A percentile compares a stretch with the other conserved stretches of the same genome.
These are phyloP conservation scores for Geranium incanum DNA, from an alignment of 441 rosid species.

Conservation along the genomic window DNA sequence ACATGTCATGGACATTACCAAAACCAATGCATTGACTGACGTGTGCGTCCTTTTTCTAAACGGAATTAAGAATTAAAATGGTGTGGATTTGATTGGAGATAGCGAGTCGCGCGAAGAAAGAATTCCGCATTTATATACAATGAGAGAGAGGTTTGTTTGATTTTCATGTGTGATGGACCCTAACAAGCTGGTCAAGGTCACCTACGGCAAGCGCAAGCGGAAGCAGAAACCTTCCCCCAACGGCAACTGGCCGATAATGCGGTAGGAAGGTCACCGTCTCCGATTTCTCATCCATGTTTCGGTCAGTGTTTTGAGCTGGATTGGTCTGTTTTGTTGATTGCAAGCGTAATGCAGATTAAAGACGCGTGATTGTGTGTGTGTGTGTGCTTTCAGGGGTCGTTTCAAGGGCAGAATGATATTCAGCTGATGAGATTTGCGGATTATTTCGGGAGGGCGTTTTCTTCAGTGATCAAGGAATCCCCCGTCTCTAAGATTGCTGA, in stretches of 20 bases:
- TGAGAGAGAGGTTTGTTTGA: no score
- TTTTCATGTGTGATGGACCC: background rate
- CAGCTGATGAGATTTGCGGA: slow-evolving; percentile 47
- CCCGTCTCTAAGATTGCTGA: slow-evolving; percentile 21
- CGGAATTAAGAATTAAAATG: no score
- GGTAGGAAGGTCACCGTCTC: slow-evolving; percentile 43
- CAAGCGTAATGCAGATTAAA: background rate
- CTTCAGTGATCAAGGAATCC: slow-evolving; percentile 23
- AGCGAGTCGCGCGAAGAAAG: no score
- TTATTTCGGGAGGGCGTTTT: slow-evolving; percentile 24
- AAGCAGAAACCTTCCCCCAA: slow-evolving; percentile 39
- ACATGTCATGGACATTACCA: no score
- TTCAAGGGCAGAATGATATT: slow-evolving; percentile 64
- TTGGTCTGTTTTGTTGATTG: slow-evolving; percentile 14
- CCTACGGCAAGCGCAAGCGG: slow-evolving; percentile 57
- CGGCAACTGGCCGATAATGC: slow-evolving; percentile 10
- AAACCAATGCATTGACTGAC: no score
- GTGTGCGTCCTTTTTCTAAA: no score
- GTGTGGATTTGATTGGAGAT: no score
- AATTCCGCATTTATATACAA: no score
- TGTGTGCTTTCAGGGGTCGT: slow-evolving; percentile 38
- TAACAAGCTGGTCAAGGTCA: slow-evolving; percentile 33
- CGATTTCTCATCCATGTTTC: slow-evolving; percentile 59
- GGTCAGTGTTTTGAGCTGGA: slow-evolving; percentile 24
- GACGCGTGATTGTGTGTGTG: background rate